Conservation (phyloP, 345 rosid species). For the Syzygium grande region DNA sequence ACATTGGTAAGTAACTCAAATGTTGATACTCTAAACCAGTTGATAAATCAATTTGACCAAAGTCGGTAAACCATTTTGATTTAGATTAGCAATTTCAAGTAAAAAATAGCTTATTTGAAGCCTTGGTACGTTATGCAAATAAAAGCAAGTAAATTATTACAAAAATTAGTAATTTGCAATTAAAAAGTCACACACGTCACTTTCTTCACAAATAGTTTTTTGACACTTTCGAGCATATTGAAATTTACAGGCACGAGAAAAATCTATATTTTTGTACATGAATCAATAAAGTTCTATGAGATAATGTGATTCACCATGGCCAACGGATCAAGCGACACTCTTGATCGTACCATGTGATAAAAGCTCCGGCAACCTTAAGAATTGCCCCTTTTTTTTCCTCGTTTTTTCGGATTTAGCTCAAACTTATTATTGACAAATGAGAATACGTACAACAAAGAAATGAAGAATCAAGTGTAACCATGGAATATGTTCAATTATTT, state of each 20-base stretch:
- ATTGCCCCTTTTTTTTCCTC: background rate
- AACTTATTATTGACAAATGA: background rate
- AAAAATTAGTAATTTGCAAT: background rate
- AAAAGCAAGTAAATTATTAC: background rate
- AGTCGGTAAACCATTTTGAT: background rate
- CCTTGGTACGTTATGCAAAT: background rate
- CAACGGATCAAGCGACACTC: background rate
- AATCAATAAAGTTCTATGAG: background rate
- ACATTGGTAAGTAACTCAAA: background rate
- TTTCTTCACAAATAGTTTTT: background rate
- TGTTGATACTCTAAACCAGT: background rate
- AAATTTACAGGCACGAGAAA: background rate
- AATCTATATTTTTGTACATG: background rate
- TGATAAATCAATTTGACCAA: background rate
- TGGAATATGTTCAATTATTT: background rate
- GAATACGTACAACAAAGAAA: background rate
- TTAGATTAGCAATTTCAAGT: background rate
- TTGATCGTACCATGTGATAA: background rate
- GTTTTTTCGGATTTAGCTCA: background rate
- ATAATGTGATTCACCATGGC: background rate
- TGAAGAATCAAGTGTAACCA: background rate
- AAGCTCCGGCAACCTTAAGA: background rate
- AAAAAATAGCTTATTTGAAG: background rate
- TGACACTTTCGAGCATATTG: background rate
- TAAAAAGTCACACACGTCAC: background rate